A percentile compares a stretch with the other conserved stretches of the same genome.
These are phyloP conservation scores for Umbilicus rupestris DNA, from an alignment of 164 flowering plant species.

Conservation along the genomic window DNA sequence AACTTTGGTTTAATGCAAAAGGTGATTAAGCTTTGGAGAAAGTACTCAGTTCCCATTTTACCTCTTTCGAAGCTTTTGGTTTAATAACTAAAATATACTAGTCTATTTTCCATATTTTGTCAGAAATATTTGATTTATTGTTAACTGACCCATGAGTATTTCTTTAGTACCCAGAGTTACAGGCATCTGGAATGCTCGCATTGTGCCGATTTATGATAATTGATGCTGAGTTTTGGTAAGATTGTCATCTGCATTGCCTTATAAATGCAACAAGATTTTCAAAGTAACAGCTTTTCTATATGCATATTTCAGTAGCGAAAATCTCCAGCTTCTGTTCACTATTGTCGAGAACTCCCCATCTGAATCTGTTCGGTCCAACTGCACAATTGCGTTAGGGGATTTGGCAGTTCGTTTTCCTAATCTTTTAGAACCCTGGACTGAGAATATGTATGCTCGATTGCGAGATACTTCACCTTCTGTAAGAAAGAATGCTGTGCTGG, in stretches of 20 bases:
- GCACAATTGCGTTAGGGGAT: slow-evolving; percentile 90
- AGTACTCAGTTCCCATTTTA: no score
- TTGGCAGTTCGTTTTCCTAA: slow-evolving; percentile 97
- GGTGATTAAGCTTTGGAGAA: no score
- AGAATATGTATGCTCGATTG: slow-evolving; percentile 84
- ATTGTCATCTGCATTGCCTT: background rate
- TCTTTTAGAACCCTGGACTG: slow-evolving; percentile 97
- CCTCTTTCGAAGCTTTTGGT: background rate
- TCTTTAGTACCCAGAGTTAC: slow-evolving; percentile 67
- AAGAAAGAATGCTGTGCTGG: slow-evolving; percentile 90
- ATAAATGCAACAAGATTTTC: background rate
- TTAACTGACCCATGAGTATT: slow-evolving; percentile 11
- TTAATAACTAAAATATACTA: background rate
- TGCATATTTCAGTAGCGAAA: slow-evolving; percentile 55
- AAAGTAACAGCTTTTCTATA: slow-evolving; percentile 14
- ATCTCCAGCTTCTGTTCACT: slow-evolving; percentile 97
- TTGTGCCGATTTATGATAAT: slow-evolving; percentile 86
- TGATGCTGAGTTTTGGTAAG: slow-evolving; percentile 87
- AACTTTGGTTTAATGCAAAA: slow-evolving; percentile 75
- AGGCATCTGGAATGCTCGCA: slow-evolving; percentile 92
- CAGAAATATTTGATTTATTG: background rate
- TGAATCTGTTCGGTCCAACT: slow-evolving; percentile 91
- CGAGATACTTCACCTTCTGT: slow-evolving; percentile 73
- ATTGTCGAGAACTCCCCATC: slow-evolving; percentile 81
- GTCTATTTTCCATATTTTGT: background rate